Base-by-base conservation (phyloP, 805 yeast species). In the Candida maltosa region DNA sequence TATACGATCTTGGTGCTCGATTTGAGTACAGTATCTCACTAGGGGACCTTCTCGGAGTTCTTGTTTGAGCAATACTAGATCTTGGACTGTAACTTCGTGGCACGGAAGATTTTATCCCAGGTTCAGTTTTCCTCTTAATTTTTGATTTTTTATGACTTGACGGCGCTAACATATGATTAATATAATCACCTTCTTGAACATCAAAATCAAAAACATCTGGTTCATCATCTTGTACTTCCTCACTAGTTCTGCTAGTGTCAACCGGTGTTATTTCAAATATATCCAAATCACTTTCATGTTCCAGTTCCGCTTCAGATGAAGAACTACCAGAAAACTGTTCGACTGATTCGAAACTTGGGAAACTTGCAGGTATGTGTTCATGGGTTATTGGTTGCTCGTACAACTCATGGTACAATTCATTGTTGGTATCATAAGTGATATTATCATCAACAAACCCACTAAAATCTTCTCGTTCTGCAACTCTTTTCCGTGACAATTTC, bases 371-470 rank as follows among this genome's bases (percentile, higher is more conserved):
- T n/a, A n/a, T n/a, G n/a, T n/a, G n/a, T n/a, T n/a, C n/a, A n/a
- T n/a, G n/a, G n/a, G n/a, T 22, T 20, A 14, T 24, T 11, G 6
- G 12, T n/a, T 30, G 19, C 6, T 35, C 26, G 14, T 38, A 34
- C 18, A 38, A 26, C 15, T 38, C 41, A 19, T 29, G 38, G 17
- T 29, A 38, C 21, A 38, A 19, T 9, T 38, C 41, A 31, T 34
- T 33, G 4, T 30, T 9, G 6, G 36, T 37, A 22, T 38, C 35
- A 17, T 20, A 29, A 16, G 30, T 22, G 5, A 34, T 25, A 3
- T 21, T 18, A 29, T 54, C 58, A 38, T 51, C 58, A 19, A 54
- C 51, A 34, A 54, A 51, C 8, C 35, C 36, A 1, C 16, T 24
- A 16, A 45, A 34, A 5, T 43, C 48, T 7, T 43, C 41, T 7